A percentile compares a stretch with the other conserved stretches of the same genome.
phyloP scores from a whole-genome alignment of 2,329 filamentous ascomycete species.

The Calonectria henricotiae region DNA sequence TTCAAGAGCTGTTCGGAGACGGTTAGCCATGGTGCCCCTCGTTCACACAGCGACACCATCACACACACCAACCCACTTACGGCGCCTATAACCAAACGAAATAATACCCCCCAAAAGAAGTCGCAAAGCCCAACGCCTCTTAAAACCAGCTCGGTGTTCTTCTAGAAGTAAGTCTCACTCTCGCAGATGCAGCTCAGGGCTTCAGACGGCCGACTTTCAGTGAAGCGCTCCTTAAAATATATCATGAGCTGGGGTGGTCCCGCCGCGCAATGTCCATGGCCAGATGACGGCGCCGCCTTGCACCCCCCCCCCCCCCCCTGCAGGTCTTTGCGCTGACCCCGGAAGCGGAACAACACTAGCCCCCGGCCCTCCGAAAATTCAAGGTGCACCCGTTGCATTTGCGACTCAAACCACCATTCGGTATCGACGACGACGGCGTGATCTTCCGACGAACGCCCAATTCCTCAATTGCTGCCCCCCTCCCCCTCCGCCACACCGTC shows the following conservation, averaged over 20 bases:
- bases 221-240: conserved; percentile 22
- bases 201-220: conserved; percentile 12
- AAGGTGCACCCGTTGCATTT: conserved; percentile 39
- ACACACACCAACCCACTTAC: conserved; percentile 47
- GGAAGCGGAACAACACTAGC: conserved; percentile 56
- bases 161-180: background rate
- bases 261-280: conserved; percentile 29
- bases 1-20: conserved; percentile 46
- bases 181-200: conserved; percentile 4
- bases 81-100: conserved; percentile 37
- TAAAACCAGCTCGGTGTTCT: background rate
- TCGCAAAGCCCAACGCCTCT: background rate
- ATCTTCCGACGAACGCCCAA: conserved; percentile 35
- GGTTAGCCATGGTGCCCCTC: conserved; percentile 52
- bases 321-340: conserved; percentile 41
- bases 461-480: conserved; percentile 13
- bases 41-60: conserved; percentile 28
- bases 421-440: conserved; percentile 26
- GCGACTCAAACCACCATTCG: conserved; percentile 17
- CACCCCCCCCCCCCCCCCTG: conserved; percentile 35
- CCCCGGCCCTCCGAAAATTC: conserved; percentile 47
- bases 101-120: background rate
- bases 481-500: background rate
- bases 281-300: conserved; percentile 22
- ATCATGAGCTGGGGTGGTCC: conserved; percentile 20